phyloP scores from a whole-genome alignment of 345 rosid genomes.

The Crucihimalaya himalaica region DNA sequence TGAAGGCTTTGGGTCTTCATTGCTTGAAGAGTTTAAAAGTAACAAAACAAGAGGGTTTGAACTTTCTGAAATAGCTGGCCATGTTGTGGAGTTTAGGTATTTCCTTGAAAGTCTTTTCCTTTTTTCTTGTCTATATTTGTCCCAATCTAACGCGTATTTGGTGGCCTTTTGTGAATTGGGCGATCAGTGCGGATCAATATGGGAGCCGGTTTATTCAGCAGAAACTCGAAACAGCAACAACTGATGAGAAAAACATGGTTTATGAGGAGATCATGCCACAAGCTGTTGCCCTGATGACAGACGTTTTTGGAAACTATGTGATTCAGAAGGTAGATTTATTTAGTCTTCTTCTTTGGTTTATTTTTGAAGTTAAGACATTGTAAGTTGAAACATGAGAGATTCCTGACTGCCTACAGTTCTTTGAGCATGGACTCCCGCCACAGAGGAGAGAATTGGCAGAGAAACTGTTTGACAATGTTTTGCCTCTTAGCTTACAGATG shows the following conservation, averaged over 20 bases:
- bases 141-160: not conserved
- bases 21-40: constrained; percentile 76
- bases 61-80: constrained; percentile 68
- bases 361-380: not conserved
- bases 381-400: not conserved
- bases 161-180: not conserved
- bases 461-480: constrained; percentile 76
- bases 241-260: constrained; percentile 87
- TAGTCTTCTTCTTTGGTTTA: not conserved
- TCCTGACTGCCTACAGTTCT: constrained; percentile 57
- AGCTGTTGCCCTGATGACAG: constrained; percentile 84
- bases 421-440: constrained; percentile 87
- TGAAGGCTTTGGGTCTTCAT: constrained; percentile 59
- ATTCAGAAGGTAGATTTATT: constrained; percentile 71
- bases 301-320: constrained; percentile 95
- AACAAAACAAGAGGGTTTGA: constrained; percentile 68
- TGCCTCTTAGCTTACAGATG: constrained; percentile 94
- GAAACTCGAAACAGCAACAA: constrained; percentile 87
- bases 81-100: constrained; percentile 80
- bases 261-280: constrained; percentile 88
- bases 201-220: constrained; percentile 98
- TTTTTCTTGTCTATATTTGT: not conserved
- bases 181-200: constrained; percentile 81
- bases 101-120: not conserved
- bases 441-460: constrained; percentile 87